Evolutionary conservation across 2,329 filamentous ascomycete genomes (phyloP).

Genomic region (Claviceps pazoutovae): DNA sequence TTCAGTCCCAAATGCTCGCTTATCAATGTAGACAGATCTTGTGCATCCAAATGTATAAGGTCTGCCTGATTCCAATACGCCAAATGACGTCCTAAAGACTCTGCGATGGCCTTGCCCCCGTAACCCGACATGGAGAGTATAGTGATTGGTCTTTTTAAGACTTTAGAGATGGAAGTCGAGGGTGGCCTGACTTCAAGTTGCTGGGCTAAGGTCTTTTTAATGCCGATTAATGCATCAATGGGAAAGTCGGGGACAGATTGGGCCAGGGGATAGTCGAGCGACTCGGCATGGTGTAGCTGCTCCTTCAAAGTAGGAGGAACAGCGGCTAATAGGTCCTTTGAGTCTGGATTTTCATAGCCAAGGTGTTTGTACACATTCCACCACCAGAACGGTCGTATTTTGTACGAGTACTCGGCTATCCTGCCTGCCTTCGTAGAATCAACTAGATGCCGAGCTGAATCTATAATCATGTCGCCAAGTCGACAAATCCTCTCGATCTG

Average conservation of each 20-base stretch:
- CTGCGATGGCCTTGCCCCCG: slow-evolving; percentile 23
- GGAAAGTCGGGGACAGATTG: slow-evolving; percentile 23
- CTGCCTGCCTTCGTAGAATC: slow-evolving; percentile 21
- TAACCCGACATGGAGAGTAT: slow-evolving; percentile 25
- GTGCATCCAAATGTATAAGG: slow-evolving; percentile 52
- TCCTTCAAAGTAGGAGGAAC: slow-evolving; percentile 15
- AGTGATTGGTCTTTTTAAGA: slow-evolving; percentile 23
- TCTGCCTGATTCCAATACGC: slow-evolving; percentile 50
- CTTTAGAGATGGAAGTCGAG: slow-evolving; percentile 17
- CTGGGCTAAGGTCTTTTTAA: slow-evolving; percentile 15
- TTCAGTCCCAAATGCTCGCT: slow-evolving; percentile 57
- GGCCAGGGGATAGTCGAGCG: slow-evolving; percentile 18
- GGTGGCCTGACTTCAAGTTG: slow-evolving; percentile 17
- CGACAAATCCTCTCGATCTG: slow-evolving; percentile 11
- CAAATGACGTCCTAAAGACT: slow-evolving; percentile 44
- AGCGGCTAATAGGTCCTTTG: slow-evolving; percentile 17
- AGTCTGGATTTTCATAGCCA: slow-evolving; percentile 14
- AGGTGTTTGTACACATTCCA: slow-evolving; percentile 25
- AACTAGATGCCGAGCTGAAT: slow-evolving; percentile 22
- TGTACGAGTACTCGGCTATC: slow-evolving; percentile 21
- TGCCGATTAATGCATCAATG: slow-evolving; percentile 18
- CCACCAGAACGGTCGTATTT: slow-evolving; percentile 25
- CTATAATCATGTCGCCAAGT: slow-evolving; percentile 22
- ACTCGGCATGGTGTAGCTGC: slow-evolving; percentile 17
- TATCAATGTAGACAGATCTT: slow-evolving; percentile 55